A percentile compares a stretch with the other conserved stretches of the same genome.
Conservation (phyloP, 148 eudicot genomes). For the Amaranthus hypochondriacus region DNA sequence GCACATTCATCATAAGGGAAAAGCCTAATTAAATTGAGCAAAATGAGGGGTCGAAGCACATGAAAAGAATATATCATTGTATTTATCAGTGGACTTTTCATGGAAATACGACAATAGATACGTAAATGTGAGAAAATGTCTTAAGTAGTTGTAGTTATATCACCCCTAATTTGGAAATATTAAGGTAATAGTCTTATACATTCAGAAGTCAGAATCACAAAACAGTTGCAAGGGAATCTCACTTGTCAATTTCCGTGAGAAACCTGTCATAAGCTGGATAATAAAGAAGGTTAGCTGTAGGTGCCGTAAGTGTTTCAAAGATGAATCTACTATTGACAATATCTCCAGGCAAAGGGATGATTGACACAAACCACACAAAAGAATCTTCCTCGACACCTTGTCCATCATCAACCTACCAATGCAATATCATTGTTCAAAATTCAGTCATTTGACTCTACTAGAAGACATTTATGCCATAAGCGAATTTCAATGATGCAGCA, state of each 20-base stretch:
- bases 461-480: not conserved
- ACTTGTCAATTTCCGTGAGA: conserved; percentile 76
- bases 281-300: conserved; percentile 62
- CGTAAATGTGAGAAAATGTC: not conserved
- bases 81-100: too few relatives aligned
- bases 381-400: conserved; percentile 64
- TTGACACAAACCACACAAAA: conserved; percentile 78
- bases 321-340: conserved; percentile 72
- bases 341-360: conserved; percentile 68
- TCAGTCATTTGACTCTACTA: not conserved
- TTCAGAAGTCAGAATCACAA: not conserved
- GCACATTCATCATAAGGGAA: not conserved
- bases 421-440: not conserved
- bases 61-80: too few relatives aligned
- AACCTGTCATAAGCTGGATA: conserved; percentile 83
- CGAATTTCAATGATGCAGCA: not conserved
- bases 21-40: not conserved
- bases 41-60: too few relatives aligned
- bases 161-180: not conserved
- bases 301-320: conserved; percentile 72
- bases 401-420: conserved; percentile 70
- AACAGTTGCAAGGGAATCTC: conserved; percentile 13
- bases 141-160: not conserved
- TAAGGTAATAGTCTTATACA: not conserved
- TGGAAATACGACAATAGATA: too few relatives aligned